Percentiles rank a stretch among this genome's conserved stretches.
phyloP scores from a whole-genome alignment of 2,329 filamentous ascomycete genomes.

The Apiospora hydei region DNA sequence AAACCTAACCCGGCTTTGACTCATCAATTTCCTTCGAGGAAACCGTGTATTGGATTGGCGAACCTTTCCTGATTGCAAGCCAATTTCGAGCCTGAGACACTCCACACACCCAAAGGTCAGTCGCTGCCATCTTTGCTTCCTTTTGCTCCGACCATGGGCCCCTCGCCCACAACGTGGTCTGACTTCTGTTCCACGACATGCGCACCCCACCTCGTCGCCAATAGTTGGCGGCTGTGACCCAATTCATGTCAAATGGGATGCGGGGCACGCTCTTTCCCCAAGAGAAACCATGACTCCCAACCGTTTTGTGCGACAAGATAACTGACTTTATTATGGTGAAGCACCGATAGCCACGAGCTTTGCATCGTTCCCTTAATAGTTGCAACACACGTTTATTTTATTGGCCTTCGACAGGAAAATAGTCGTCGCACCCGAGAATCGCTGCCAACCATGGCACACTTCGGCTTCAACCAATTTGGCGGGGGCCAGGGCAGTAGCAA shows the following conservation, averaged over 20 bases:
- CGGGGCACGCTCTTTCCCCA: conserved; percentile 8
- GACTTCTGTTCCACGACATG: conserved; percentile 21
- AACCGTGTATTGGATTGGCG: not conserved
- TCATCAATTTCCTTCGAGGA: conserved; percentile 13
- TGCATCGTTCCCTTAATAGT: conserved; percentile 3
- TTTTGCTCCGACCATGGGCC: conserved; percentile 21
- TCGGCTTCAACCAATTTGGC: conserved; percentile 63
- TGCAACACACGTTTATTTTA: not conserved
- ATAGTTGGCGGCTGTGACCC: conserved; percentile 13
- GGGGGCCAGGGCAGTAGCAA: conserved; percentile 60
- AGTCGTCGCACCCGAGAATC: conserved; percentile 22
- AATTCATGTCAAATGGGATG: conserved; percentile 9
- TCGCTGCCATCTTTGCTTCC: conserved; percentile 28
- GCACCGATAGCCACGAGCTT: not conserved
- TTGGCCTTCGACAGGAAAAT: not conserved
- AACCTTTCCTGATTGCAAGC: conserved; percentile 12
- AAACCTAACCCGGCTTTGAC: conserved; percentile 14
- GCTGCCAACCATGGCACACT: conserved; percentile 57
- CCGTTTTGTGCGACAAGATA: conserved; percentile 8
- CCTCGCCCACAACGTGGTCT: conserved; percentile 25
- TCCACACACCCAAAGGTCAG: conserved; percentile 1
- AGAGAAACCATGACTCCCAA: conserved; percentile 6
- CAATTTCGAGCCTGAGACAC: conserved; percentile 13
- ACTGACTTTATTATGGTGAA: conserved; percentile 10
- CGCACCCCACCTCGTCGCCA: conserved; percentile 19